Evolutionary conservation across 352 stramenopile species (phyloP), one percentile per base, ranked within the genome.

Genomic region (Phytophthora sp.): DNA sequence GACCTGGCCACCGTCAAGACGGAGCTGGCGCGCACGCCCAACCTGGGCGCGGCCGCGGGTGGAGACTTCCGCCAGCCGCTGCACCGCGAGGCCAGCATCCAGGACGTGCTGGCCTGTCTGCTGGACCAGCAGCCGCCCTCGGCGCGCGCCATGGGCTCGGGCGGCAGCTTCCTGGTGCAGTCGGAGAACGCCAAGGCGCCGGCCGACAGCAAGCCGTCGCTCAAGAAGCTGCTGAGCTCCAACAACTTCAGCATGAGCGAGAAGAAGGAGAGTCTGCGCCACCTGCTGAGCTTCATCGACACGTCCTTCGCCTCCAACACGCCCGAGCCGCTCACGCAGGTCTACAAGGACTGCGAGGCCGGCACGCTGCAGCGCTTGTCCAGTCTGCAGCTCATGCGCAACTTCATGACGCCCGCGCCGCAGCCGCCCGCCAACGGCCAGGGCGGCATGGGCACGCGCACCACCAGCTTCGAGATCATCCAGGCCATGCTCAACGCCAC

Each of bases 391-490:
- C 63, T 95, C 24, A 93, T 95, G 82, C 71, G 82, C 5, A 91
- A 64, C 48, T 95, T 95, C 60, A 82, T 93, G 70, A 72, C 68
- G 6, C 69, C 77, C 1, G 74, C 65, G 46, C 32, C 48, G 18
- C 42, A 44, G 42, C 49, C 54, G 3, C 31, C 28, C 3, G 35
- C n/a, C 43, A 45, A 42, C 17, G 24, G 35, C 11, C 37, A 49
- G 9, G 45, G 57, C n/a, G 62, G 67, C 0, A 76, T 93, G 84
- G 84, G 83, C 1, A 80, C 41, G 15, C 82, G 86, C 28, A 95
- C 85, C 0, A 95, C 85, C 30, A 95, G 86, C 56, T 95, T 95
- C 31, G 86, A 95, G 62, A 91, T 95, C 51, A 92, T 95, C 44
- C 86, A 95, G 65, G 84, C 84, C 23, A 95, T 95, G 77, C 77